These are phyloP conservation scores for Fusarium heterosporum DNA, from an alignment of 2,329 filamentous ascomycete species.

Conservation along the genomic window DNA sequence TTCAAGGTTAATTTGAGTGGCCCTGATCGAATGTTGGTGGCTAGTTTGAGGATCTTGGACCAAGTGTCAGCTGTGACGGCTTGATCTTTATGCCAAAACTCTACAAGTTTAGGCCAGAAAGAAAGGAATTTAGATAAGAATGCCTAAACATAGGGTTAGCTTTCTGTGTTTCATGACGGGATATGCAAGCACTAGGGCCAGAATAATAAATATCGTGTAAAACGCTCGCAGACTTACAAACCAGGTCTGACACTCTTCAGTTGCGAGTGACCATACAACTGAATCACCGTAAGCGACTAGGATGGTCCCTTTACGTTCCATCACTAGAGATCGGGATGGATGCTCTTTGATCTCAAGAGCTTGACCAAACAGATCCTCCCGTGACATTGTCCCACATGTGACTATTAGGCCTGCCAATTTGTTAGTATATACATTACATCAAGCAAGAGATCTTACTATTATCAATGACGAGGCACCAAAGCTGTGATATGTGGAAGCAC, in stretches of 20 bases:
- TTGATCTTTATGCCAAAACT: constrained; percentile 53
- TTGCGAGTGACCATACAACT: constrained; percentile 54
- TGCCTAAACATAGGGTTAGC: constrained; percentile 41
- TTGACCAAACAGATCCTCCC: constrained; percentile 51
- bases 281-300: constrained; percentile 52
- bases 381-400: constrained; percentile 56
- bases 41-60: constrained; percentile 49
- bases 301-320: constrained; percentile 44
- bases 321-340: constrained; percentile 42
- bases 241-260: constrained; percentile 58
- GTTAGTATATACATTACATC: background rate
- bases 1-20: constrained; percentile 44
- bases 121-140: constrained; percentile 58
- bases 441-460: constrained; percentile 51
- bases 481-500: constrained; percentile 62
- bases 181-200: background rate
- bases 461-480: constrained; percentile 61
- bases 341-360: constrained; percentile 48
- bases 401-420: constrained; percentile 51
- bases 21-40: constrained; percentile 33
- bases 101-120: constrained; percentile 56
- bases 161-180: background rate
- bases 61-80: constrained; percentile 46
- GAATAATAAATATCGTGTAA: background rate
- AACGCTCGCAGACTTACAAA: constrained; percentile 52